Base-by-base conservation (phyloP, 768 basidiomycete species). In the Phylloporus scabripes region DNA sequence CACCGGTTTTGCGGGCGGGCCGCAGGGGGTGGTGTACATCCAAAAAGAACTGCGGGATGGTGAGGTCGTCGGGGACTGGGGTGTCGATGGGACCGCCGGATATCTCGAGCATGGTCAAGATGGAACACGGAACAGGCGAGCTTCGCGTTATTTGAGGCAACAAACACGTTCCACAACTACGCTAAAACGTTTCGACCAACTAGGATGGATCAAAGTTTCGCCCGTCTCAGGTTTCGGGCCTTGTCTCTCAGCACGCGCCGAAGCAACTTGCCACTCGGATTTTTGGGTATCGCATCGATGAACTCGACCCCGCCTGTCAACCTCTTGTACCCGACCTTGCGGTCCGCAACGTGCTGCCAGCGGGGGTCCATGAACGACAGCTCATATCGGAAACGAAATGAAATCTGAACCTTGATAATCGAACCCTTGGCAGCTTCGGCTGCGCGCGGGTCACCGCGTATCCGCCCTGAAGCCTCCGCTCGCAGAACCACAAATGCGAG, bases 241-340 rank as follows among this genome's bases (percentile, higher is more conserved):
- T 69, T 60, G 18, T 80, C 80, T 31, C 81, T 69, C 20, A 84
- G 62, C 10, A 81, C 64, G 26, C 81, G 76, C 40, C 79, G 63
- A 28, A 82, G 72, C 40, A 83, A 72, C 61, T 84, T 84, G n/a
- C 85, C 84, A 20, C 81, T 82, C 2, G 83, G 80, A 56, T 82
- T 85, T 72, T 82, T 85, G 2, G 84, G 85, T 34, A 86, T 77
- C 2, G 60, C 65, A 38, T 83, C 77, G 21, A 83, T 72, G 49
- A 85, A 79, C 53, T 80, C 78, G 4, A 86, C 72, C 8, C 83
- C 84, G 7, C 81, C 83, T 4, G 73, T 68, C 1, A 86, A 61
- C 55, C 72, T 74, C 63, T 86, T 86, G 62, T 85, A 85, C 37
- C 69, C 66, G 5, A 75, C 71, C 57, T 83, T 85, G 18, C 69